A percentile compares a stretch with the other conserved stretches of the same genome.
phyloP scores from a whole-genome alignment of 768 basidiomycete genomes.

The Lactifluus piperatus region DNA sequence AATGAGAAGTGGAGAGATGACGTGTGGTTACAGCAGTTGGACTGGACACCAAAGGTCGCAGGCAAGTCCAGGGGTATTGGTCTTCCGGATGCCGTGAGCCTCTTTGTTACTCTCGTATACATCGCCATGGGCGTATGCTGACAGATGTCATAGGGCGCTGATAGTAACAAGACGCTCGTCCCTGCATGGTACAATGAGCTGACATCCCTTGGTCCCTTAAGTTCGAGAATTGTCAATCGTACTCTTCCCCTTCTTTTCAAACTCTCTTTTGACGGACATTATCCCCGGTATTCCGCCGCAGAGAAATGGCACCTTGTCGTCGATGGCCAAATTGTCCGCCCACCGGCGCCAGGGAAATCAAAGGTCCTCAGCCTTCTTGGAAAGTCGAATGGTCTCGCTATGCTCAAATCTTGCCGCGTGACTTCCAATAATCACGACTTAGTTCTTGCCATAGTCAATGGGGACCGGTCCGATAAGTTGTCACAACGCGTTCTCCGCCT shows the following conservation, averaged over 20 bases:
- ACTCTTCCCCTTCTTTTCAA: constrained; percentile 62
- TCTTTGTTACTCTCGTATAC: not conserved
- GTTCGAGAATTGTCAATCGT: constrained; percentile 36
- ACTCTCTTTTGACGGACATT: constrained; percentile 50
- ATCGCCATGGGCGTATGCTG: not conserved
- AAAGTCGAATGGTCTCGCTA: constrained; percentile 37
- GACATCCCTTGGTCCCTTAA: constrained; percentile 34
- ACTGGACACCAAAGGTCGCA: constrained; percentile 87
- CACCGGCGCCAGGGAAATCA: constrained; percentile 36
- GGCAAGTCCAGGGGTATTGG: constrained; percentile 57
- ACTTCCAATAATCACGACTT: constrained; percentile 35
- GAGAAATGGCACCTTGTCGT: constrained; percentile 62
- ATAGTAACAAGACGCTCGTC: not conserved
- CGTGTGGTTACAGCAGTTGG: constrained; percentile 83
- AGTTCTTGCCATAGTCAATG: constrained; percentile 38
- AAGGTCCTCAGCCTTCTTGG: constrained; percentile 41
- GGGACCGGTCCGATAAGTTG: constrained; percentile 31
- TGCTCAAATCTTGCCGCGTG: constrained; percentile 37
- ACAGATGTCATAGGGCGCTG: not conserved
- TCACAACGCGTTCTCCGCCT: constrained; percentile 33
- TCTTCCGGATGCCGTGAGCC: constrained; percentile 26
- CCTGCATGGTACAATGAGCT: constrained; percentile 56
- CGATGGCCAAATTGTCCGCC: constrained; percentile 28
- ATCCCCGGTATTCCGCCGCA: constrained; percentile 43
- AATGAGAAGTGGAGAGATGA: constrained; percentile 55